Conservation (phyloP, 768 basidiomycete genomes). For the Amanita inopinata region DNA sequence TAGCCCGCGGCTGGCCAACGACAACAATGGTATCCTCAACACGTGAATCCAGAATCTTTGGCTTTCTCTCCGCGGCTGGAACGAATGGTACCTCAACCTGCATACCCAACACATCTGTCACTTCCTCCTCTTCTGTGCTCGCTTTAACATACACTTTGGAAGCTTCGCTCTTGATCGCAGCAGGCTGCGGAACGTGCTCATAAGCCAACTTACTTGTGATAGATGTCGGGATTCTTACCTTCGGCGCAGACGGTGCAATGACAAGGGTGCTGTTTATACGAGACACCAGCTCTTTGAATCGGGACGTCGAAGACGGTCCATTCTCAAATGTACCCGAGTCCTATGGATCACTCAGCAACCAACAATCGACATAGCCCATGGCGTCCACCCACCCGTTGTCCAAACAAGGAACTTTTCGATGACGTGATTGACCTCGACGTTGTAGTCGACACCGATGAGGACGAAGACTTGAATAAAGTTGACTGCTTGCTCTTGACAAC, state of each 20-base stretch:
- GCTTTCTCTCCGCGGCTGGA: constrained; percentile 49
- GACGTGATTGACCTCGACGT: neutral
- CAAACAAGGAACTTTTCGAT: neutral
- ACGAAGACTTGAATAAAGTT: neutral
- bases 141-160: constrained; percentile 11
- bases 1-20: constrained; percentile 54
- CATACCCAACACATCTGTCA: constrained; percentile 25
- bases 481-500: neutral
- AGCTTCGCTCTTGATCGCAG: constrained; percentile 8
- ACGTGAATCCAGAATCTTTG: constrained; percentile 16
- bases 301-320: constrained; percentile 12
- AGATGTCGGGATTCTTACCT: constrained; percentile 19
- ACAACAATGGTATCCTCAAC: constrained; percentile 62
- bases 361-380: too few species aligned
- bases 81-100: constrained; percentile 73
- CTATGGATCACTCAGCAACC: neutral
- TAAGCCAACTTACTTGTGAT: neutral
- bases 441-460: neutral
- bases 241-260: constrained; percentile 44
- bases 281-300: constrained; percentile 46
- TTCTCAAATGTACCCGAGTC: neutral
- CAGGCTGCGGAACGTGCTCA: constrained; percentile 4
- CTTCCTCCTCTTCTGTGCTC: constrained; percentile 8
- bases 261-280: constrained; percentile 60
- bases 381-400: neutral